A percentile compares a stretch with the other conserved stretches of the same genome.
phyloP scores from a whole-genome alignment of 1,284 basidiomycete genomes.

The Boletus sp. region DNA sequence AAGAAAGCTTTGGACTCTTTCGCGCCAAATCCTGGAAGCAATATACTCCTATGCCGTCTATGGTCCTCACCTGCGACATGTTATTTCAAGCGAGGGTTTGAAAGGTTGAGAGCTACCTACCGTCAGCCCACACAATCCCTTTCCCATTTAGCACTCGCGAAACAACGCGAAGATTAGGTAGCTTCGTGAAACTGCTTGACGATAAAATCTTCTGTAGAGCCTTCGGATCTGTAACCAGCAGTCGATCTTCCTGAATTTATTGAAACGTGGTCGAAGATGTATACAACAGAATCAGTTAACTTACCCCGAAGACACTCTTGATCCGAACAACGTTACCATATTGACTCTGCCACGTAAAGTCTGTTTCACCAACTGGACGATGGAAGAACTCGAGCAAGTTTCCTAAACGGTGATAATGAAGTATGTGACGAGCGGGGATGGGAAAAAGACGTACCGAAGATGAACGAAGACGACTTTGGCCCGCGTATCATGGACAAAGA shows the following conservation, averaged over 20 bases:
- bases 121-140: conserved; percentile 41
- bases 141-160: conserved; percentile 32
- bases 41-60: conserved; percentile 39
- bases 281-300: background rate
- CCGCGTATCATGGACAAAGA: conserved; percentile 32
- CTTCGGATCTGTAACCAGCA: conserved; percentile 38
- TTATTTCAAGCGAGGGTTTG: background rate
- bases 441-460: conserved; percentile 23
- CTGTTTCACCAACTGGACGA: conserved; percentile 25
- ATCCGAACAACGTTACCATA: conserved; percentile 30
- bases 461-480: conserved; percentile 32
- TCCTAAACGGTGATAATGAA: conserved; percentile 11
- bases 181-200: conserved; percentile 37
- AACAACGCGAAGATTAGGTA: conserved; percentile 28
- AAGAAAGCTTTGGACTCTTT: conserved; percentile 36
- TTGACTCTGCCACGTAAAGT: conserved; percentile 31
- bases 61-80: conserved; percentile 37
- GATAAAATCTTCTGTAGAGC: conserved; percentile 41
- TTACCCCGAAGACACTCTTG: conserved; percentile 24
- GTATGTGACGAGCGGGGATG: background rate
- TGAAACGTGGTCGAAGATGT: background rate
- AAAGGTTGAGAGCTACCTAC: conserved; percentile 23
- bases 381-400: conserved; percentile 27
- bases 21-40: conserved; percentile 41
- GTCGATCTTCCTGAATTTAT: conserved; percentile 20